Conservation (phyloP, 2,329 filamentous ascomycete species). For the Talaromyces sp. region DNA sequence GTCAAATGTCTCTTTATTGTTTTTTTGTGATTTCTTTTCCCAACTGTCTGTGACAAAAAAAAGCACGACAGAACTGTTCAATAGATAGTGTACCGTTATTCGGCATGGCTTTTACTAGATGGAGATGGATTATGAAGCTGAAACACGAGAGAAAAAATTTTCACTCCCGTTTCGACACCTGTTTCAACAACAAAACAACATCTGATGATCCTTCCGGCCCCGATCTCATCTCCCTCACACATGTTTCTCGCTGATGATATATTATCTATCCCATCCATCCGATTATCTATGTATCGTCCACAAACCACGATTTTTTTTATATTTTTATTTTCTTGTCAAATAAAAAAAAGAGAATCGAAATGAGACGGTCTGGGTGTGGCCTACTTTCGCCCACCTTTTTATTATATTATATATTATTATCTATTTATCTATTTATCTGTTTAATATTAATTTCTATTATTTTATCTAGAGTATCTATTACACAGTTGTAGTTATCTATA, state of each 20-base stretch:
- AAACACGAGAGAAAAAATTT: conserved; percentile 6
- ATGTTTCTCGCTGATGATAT: background rate
- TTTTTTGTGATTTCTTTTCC: background rate
- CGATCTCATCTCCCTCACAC: background rate
- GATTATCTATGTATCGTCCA: background rate
- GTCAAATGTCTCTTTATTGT: background rate
- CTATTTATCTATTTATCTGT: too few species aligned
- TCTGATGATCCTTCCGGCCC: background rate
- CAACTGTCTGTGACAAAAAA: background rate
- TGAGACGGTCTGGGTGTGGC: conserved; percentile 18
- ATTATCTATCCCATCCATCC: background rate
- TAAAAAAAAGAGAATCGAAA: conserved; percentile 1
- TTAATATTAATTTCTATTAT: too few species aligned
- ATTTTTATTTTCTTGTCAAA: background rate
- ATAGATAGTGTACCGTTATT: conserved; percentile 14
- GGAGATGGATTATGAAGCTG: background rate
- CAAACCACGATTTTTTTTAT: background rate
- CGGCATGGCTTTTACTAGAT: conserved; percentile 3
- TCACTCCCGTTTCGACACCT: background rate
- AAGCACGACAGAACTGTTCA: conserved; percentile 1
- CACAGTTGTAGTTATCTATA: too few species aligned
- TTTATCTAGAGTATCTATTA: too few species aligned
- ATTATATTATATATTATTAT: background rate
- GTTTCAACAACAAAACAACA: background rate
- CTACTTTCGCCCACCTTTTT: conserved; percentile 28